Conservation (phyloP, 257 asterid species). For the Jacaranda copaia region DNA sequence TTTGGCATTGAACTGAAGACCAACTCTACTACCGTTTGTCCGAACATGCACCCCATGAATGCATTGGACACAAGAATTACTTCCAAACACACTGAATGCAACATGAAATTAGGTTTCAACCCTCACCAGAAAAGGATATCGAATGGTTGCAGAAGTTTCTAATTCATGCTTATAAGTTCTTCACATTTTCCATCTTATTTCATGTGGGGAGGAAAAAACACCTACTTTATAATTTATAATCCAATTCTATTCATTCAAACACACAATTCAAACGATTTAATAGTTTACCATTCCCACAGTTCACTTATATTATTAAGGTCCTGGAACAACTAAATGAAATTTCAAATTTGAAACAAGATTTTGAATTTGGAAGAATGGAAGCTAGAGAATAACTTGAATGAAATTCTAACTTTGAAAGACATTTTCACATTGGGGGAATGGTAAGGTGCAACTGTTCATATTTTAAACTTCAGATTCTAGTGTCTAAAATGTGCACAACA, state of each 20-base stretch:
- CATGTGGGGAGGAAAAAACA: not conserved
- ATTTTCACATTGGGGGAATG: conserved; percentile 13
- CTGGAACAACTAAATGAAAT: not conserved
- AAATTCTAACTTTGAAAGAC: conserved; percentile 17
- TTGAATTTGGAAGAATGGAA: not conserved
- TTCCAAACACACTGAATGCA: not conserved
- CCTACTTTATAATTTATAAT: not conserved
- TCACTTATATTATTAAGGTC: not conserved
- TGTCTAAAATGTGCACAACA: not conserved
- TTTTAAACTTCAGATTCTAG: not conserved
- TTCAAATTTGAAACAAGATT: conserved; percentile 15
- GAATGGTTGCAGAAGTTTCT: not conserved
- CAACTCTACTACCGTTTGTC: not conserved
- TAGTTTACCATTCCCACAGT: not conserved
- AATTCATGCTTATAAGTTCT: not conserved
- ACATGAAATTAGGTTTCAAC: not conserved
- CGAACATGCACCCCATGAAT: not conserved
- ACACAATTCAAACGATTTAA: not conserved
- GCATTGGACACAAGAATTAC: not conserved
- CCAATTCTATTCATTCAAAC: conserved; percentile 16
- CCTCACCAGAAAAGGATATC: conserved; percentile 7
- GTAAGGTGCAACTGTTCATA: not conserved
- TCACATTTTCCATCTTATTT: not conserved
- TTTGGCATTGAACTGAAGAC: not conserved
- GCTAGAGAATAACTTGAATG: not conserved